These are phyloP conservation scores for Omphalotus guepiniiformis DNA, from an alignment of 768 basidiomycete species.

Conservation along the genomic window DNA sequence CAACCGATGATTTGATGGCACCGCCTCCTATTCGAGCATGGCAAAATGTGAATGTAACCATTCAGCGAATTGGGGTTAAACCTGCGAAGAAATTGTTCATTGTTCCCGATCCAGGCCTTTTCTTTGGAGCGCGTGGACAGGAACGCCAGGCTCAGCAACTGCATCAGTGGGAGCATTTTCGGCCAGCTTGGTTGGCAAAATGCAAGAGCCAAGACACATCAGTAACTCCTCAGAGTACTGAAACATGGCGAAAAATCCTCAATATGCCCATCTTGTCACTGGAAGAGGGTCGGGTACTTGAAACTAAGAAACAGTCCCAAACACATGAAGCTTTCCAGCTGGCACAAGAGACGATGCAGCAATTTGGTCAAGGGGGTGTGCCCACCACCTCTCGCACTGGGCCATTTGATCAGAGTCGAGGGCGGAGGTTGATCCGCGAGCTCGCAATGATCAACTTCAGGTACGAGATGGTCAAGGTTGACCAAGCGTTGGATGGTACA, in stretches of 20 bases:
- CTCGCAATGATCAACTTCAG: background rate
- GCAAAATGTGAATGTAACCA: background rate
- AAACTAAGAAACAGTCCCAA: background rate
- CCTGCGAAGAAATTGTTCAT: background rate
- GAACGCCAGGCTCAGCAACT: background rate
- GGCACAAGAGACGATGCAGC: no score
- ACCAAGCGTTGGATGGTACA: background rate
- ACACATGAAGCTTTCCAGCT: no score
- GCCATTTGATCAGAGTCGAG: background rate
- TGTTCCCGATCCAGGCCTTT: background rate
- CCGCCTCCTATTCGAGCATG: background rate
- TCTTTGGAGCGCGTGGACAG: background rate
- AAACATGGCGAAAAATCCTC: background rate
- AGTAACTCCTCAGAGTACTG: background rate
- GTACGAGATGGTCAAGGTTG: background rate
- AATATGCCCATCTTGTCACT: background rate
- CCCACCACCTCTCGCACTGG: background rate
- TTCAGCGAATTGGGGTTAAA: background rate
- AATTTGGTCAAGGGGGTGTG: background rate
- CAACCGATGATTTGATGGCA: background rate
- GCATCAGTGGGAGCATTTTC: background rate
- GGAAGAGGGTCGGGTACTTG: background rate
- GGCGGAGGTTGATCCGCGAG: background rate
- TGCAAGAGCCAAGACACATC: no score
- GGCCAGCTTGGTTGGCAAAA: background rate